A percentile compares a stretch with the other conserved stretches of the same genome.
Conservation (phyloP, 495 filamentous ascomycete species). For the Aspergillus leporis region DNA sequence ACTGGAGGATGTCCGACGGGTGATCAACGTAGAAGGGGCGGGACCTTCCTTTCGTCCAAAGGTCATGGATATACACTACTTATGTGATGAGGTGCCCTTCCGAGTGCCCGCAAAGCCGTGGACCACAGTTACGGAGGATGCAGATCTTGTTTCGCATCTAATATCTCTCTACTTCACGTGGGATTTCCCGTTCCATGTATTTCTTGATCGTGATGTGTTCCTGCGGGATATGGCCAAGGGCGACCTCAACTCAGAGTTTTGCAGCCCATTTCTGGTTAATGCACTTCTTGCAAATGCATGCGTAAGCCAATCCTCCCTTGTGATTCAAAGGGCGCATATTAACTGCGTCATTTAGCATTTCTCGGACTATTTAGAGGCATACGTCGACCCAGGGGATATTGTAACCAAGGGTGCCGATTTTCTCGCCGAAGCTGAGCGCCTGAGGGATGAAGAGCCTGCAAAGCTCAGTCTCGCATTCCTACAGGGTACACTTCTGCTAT, state of each 20-base stretch:
- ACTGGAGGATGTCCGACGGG: slow-evolving; percentile 33
- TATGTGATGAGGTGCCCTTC: slow-evolving; percentile 42
- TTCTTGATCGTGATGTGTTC: slow-evolving; percentile 51
- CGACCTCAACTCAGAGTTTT: slow-evolving; percentile 40
- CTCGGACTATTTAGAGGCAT: slow-evolving; percentile 48
- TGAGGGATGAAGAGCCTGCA: slow-evolving; percentile 24
- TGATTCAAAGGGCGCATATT: background rate
- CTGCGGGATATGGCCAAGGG: slow-evolving; percentile 44
- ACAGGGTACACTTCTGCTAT: slow-evolving; percentile 44
- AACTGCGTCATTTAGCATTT: slow-evolving; percentile 32
- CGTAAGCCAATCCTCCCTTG: slow-evolving; percentile 28
- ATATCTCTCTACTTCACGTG: slow-evolving; percentile 56
- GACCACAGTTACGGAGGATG: slow-evolving; percentile 52
- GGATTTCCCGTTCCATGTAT: slow-evolving; percentile 53
- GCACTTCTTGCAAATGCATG: slow-evolving; percentile 52
- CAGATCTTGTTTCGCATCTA: slow-evolving; percentile 54
- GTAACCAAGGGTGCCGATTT: slow-evolving; percentile 45
- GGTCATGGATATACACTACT: slow-evolving; percentile 50
- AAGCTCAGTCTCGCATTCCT: slow-evolving; percentile 36
- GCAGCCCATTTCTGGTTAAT: slow-evolving; percentile 56
- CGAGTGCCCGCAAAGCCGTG: slow-evolving; percentile 50
- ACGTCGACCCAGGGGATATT: slow-evolving; percentile 42
- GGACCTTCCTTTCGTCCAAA: slow-evolving; percentile 40
- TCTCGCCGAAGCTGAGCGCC: slow-evolving; percentile 43
- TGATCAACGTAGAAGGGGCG: slow-evolving; percentile 36